Evolutionary conservation across 2,329 filamentous ascomycete species (phyloP).

Genomic region (Aspergillus fumigatus): DNA sequence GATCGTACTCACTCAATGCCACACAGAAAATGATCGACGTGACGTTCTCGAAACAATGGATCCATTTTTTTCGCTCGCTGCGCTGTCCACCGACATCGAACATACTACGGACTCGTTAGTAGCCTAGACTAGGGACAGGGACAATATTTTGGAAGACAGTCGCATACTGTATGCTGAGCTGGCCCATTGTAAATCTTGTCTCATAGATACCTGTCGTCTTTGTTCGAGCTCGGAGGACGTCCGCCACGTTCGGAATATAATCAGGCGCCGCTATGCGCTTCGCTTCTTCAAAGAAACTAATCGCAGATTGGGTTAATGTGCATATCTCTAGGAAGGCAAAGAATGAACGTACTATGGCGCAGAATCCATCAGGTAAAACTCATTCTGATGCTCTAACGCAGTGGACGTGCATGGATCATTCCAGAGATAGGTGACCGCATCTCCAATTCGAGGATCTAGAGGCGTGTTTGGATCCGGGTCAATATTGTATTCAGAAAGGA

Average conservation of each 20-base stretch:
- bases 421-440: conserved; percentile 84
- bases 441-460: conserved; percentile 74
- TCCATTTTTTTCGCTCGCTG: conserved; percentile 99
- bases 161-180: conserved; percentile 94
- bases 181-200: conserved; percentile 97
- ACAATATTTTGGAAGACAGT: conserved; percentile 3
- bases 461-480: conserved; percentile 84
- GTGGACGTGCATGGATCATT: conserved; percentile 76
- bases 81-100: conserved; percentile 97
- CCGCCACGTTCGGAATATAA: conserved; percentile 89
- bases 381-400: conserved; percentile 88
- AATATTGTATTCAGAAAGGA: conserved; percentile 79
- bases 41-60: conserved; percentile 99
- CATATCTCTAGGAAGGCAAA: conserved; percentile 10
- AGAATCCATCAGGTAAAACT: conserved; percentile 99
- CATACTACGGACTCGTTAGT: conserved; percentile 62
- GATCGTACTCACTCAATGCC: conserved; percentile 95
- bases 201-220: conserved; percentile 99
- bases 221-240: conserved; percentile 90
- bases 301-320: conserved; percentile 15
- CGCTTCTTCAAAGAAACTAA: conserved; percentile 93
- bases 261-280: conserved; percentile 75
- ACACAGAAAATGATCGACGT: conserved; percentile 99
- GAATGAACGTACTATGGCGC: conserved; percentile 76
- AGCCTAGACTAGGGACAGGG: conserved; percentile 10